These are phyloP conservation scores for Diplodia corticola DNA, from an alignment of 2,329 filamentous ascomycete genomes.

Conservation along the genomic window DNA sequence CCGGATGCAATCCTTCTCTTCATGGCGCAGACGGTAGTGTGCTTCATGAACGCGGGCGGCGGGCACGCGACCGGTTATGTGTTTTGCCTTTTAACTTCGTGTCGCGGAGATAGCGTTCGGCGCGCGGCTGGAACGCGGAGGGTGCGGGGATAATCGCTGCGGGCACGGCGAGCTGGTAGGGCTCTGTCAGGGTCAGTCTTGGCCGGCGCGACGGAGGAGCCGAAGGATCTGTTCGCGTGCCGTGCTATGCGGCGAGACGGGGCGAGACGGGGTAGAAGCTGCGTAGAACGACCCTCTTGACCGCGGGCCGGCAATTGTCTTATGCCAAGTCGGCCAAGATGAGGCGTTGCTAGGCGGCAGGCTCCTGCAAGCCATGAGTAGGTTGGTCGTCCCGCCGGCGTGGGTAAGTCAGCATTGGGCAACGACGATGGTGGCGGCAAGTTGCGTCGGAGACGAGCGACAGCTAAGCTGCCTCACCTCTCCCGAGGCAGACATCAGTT, in stretches of 20 bases:
- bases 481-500: background rate
- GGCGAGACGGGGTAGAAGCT: background rate
- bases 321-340: conserved; percentile 10
- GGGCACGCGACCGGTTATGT: background rate
- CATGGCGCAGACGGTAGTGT: background rate
- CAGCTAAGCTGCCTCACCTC: background rate
- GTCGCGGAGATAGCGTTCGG: conserved; percentile 1
- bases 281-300: background rate
- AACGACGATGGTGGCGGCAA: background rate
- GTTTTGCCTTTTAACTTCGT: background rate
- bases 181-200: background rate
- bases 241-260: background rate
- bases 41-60: too few relatives aligned
- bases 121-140: background rate
- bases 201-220: background rate
- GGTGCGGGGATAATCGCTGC: background rate
- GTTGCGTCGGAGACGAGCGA: background rate
- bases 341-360: background rate
- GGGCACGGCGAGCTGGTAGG: background rate
- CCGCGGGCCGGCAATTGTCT: background rate
- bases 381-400: background rate
- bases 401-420: background rate
- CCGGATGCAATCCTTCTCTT: background rate
- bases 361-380: background rate
- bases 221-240: background rate